Base-by-base conservation (phyloP, 768 basidiomycete genomes). In the Pulveroboletus frians region DNA sequence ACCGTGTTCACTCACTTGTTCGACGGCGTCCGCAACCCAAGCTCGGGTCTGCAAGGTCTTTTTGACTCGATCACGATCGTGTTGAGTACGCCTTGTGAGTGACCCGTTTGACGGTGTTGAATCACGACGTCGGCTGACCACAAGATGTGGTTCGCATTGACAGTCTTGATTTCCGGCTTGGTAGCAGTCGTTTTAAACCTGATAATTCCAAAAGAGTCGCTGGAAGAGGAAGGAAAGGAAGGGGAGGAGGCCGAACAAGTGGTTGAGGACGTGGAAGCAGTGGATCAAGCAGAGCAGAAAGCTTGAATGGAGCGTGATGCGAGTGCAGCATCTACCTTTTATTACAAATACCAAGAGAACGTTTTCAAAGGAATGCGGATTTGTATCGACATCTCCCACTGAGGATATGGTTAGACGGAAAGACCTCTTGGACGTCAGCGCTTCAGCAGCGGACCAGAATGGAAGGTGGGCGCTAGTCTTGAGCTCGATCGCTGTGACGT, bases 61-160 rank as follows among this genome's bases (percentile, higher is more conserved):
- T 79, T 93, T 52, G 73, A 82, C 60, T 85, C 85, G 5, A 88
- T 92, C 52, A 84, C 84, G 29, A 92, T 92, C 58, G 69, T 92
- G 32, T 66, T 92, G 48, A 83, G 80, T 52, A 91, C 88, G 2
- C 90, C 88, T 32, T 92, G 88, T 88, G 64, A 73, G 84, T 68
- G 7, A 63, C 5, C 26, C 11, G 11, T 1, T 36, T 37, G 26
- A 14, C 30, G 29, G 26, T 27, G 7, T 43, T 31, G 11, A 49
- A 15, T n/a, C 1, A 51, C 37, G 41, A n/a, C 48, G 5, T 10
- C 18, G 38, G 30, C 53, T 45, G 29, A 47, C 5, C 29, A 11
- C 9, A 5, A 13, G 45, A 17, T 14, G 36, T 7, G 36, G 11
- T 32, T 30, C 9, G 20, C 0, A 11, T 34, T 1, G 29, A 17